Percentiles rank a stretch among this genome's conserved stretches.
phyloP scores from a whole-genome alignment of 495 filamentous ascomycete genomes.

The Astrothelium subdiscretum region DNA sequence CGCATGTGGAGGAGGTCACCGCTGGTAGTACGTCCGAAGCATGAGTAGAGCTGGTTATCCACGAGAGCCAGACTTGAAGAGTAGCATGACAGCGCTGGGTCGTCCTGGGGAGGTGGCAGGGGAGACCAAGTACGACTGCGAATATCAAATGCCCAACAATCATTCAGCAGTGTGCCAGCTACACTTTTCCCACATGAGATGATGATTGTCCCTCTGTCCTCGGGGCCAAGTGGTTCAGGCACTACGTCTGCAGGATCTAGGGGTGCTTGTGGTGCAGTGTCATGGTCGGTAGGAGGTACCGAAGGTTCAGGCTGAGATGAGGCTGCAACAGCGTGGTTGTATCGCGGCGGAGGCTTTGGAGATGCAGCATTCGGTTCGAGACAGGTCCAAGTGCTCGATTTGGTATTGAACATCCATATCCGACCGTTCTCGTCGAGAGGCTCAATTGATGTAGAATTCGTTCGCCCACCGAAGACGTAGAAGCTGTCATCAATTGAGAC shows the following conservation, averaged over 20 bases:
- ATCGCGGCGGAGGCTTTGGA: slow-evolving; percentile 28
- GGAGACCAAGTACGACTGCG: slow-evolving; percentile 19
- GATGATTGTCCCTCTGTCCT: slow-evolving; percentile 25
- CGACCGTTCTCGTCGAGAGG: slow-evolving; percentile 50
- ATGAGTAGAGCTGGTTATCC: slow-evolving; percentile 9
- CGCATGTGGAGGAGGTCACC: slow-evolving; percentile 1
- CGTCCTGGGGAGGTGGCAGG: slow-evolving; percentile 18
- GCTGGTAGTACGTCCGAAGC: neutral
- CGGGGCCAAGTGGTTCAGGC: slow-evolving; percentile 20
- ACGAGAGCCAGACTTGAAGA: slow-evolving; percentile 18
- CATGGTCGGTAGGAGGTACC: slow-evolving; percentile 4
- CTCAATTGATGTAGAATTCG: slow-evolving; percentile 6
- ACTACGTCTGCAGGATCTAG: slow-evolving; percentile 22
- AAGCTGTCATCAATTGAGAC: slow-evolving; percentile 47
- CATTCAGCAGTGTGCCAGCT: slow-evolving; percentile 10
- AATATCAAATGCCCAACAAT: slow-evolving; percentile 26
- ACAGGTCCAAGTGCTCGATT: slow-evolving; percentile 42
- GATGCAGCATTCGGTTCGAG: slow-evolving; percentile 38
- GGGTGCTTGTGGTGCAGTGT: slow-evolving; percentile 18
- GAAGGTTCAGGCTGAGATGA: slow-evolving; percentile 19
- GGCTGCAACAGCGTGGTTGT: slow-evolving; percentile 19
- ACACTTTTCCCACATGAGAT: slow-evolving; percentile 19
- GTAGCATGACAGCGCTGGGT: slow-evolving; percentile 3
- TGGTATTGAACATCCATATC: slow-evolving; percentile 55
- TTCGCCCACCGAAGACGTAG: slow-evolving; percentile 52